Evolutionary conservation across 768 basidiomycete species (phyloP), one percentile per base, ranked within the genome.

Genomic region (Lactarius tabidus): DNA sequence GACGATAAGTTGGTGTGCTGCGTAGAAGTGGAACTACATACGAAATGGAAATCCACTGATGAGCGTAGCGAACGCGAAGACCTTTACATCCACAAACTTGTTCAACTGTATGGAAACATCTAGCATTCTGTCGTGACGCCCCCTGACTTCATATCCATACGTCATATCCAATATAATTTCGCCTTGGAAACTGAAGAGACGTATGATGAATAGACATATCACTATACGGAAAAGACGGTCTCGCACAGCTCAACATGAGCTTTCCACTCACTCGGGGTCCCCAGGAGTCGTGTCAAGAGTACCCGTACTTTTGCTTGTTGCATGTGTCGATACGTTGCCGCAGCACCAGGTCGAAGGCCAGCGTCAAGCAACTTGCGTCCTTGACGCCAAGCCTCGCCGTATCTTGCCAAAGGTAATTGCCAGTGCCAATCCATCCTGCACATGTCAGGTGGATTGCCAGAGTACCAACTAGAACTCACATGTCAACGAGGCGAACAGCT

Each of bases 31-130:
- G 33, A 33, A 33, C 33, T n/a, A 58, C 67, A 10, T 23, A 67
- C 67, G 26, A 7, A 64, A 56, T 1, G 66, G 66, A 35, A 67
- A 14, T 28, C 48, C 35, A 29, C 64, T 67, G 35, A 67, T 53
- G 14, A 67, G 52, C 41, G 60, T 36, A 12, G 39, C 58, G 31
- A 57, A 62, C 1, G 57, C 57, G 4, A 60, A 53, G 3, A 36
- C 15, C 6, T 20, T 6, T 39, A 8, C 9, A 28, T 36, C 18
- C 7, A 26, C 52, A 31, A 67, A 20, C 5, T 54, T 6, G 7
- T 33, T 29, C 36, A 57, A 17, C 6, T 56, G 17, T 20, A 26
- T 39, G n/a, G 63, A 51, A n/a, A 28, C 35, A 2, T 23, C 36
- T 8, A 36, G 33, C 33, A 33, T 8, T 33, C 33, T 33, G 33